These are phyloP conservation scores for Aureobasidium sp. DNA, from an alignment of 2,329 filamentous ascomycete genomes.

Conservation along the genomic window DNA sequence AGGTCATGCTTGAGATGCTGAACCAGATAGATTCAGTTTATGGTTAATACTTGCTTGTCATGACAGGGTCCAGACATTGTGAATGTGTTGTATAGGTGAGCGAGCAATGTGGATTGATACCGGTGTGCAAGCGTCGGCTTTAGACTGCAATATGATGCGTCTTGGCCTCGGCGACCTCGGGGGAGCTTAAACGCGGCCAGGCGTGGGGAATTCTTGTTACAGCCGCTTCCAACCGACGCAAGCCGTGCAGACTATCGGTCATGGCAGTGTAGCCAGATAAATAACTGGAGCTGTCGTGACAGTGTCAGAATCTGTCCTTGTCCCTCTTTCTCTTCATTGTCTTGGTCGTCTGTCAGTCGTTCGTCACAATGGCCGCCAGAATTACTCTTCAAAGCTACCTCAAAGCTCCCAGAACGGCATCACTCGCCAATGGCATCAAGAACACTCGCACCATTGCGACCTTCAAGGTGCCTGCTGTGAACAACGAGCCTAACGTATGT, in stretches of 20 bases:
- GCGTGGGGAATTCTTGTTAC: neutral
- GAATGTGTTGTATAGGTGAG: no score
- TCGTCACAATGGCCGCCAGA: conserved; percentile 11
- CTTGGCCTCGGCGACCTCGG: neutral
- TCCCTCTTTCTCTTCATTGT: neutral
- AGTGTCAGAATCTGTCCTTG: conserved; percentile 3
- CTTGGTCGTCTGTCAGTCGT: neutral
- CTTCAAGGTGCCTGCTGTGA: conserved; percentile 80
- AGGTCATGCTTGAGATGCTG: no score
- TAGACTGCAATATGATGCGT: neutral
- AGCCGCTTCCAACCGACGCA: conserved; percentile 7
- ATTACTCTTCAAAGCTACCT: conserved; percentile 13
- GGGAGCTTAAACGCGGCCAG: conserved; percentile 3
- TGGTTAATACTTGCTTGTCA: no score
- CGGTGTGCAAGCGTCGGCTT: neutral
- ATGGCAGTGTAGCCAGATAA: conserved; percentile 1
- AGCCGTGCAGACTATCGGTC: conserved; percentile 3
- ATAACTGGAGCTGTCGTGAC: conserved; percentile 10
- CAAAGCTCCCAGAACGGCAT: conserved; percentile 9
- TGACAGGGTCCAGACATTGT: no score
- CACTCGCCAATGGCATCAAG: conserved; percentile 12
- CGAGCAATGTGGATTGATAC: no score
- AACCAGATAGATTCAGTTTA: no score
- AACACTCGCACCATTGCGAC: conserved; percentile 54
- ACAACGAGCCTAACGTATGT: conserved; percentile 92